Percentiles rank a stretch among this genome's conserved stretches.
Evolutionary conservation across 768 basidiomycete genomes (phyloP).

Genomic region (Strobilomyces echinocephalus): DNA sequence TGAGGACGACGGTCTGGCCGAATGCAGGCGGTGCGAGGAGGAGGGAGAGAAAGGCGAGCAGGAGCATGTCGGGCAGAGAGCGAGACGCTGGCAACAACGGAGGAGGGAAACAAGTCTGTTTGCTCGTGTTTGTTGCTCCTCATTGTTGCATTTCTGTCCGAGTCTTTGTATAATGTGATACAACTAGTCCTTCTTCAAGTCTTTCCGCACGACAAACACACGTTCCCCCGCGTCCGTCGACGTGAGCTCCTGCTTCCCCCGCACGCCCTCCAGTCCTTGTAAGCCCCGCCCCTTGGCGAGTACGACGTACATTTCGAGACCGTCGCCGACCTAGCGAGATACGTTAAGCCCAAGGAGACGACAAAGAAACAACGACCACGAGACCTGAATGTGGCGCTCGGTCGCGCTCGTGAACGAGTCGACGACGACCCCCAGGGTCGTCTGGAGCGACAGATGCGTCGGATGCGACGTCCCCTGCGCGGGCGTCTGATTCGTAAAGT

Average conservation of each 20-base stretch:
- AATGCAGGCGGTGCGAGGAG: slow-evolving; percentile 27
- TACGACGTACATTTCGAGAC: slow-evolving; percentile 87
- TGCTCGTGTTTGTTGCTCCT: slow-evolving; percentile 20
- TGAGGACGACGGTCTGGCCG: slow-evolving; percentile 30
- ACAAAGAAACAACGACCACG: slow-evolving; percentile 15
- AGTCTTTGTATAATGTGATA: neutral
- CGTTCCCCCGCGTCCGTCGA: slow-evolving; percentile 62
- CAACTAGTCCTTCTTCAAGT: slow-evolving; percentile 63
- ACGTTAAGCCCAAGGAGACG: neutral
- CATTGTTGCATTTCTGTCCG: slow-evolving; percentile 6
- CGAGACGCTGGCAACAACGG: slow-evolving; percentile 16
- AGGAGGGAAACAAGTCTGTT: slow-evolving; percentile 17
- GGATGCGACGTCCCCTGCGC: slow-evolving; percentile 73
- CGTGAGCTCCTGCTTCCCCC: slow-evolving; percentile 61
- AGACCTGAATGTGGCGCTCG: slow-evolving; percentile 95
- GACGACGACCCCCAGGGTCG: slow-evolving; percentile 82
- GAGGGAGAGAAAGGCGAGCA: slow-evolving; percentile 23
- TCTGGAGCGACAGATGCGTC: slow-evolving; percentile 70
- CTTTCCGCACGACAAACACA: slow-evolving; percentile 68
- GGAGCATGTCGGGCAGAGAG: slow-evolving; percentile 2
- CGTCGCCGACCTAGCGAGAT: slow-evolving; percentile 77
- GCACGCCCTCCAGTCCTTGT: slow-evolving; percentile 52
- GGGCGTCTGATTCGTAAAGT: slow-evolving; percentile 92
- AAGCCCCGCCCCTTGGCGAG: slow-evolving; percentile 63
- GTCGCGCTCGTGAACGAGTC: slow-evolving; percentile 97